phyloP scores from a whole-genome alignment of 108 stramenopile genomes.

The Asterionellopsis glacialis region DNA sequence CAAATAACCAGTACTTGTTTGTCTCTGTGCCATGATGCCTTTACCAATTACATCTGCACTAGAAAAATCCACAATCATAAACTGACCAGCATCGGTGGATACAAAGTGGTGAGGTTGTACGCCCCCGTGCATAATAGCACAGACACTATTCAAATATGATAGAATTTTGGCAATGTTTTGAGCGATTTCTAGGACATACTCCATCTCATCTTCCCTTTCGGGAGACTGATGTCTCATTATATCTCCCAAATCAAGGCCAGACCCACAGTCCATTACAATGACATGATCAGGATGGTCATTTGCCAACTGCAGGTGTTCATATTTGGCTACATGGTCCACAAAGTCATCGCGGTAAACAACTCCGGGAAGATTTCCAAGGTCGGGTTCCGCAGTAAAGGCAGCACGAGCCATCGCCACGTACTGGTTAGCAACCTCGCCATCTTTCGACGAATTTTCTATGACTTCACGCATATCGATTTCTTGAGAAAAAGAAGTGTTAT shows the following conservation, averaged over 20 bases:
- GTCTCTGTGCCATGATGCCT: slow-evolving; percentile 2
- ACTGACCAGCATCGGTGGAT: slow-evolving; percentile 1
- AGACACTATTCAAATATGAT: slow-evolving; percentile 12
- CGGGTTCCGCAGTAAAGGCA: not conserved
- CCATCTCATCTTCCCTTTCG: slow-evolving; percentile 9
- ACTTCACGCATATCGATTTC: slow-evolving; percentile 8
- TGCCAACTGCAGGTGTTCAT: no score
- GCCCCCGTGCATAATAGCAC: slow-evolving; percentile 14
- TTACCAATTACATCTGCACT: slow-evolving; percentile 5
- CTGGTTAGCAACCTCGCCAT: not conserved
- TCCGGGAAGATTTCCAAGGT: no score
- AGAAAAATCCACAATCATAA: slow-evolving; percentile 11
- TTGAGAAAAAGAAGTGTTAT: slow-evolving; percentile 4
- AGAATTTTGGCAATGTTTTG: slow-evolving; percentile 10
- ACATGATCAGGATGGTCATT: slow-evolving; percentile 8
- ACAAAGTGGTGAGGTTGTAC: slow-evolving; percentile 17
- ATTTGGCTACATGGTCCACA: no score
- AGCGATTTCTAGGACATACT: slow-evolving; percentile 7
- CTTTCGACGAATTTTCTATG: not conserved
- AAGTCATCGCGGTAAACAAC: no score
- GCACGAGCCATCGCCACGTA: slow-evolving; percentile 8
- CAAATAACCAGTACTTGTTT: slow-evolving; percentile 13
- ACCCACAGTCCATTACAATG: slow-evolving; percentile 20
- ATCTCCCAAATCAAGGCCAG: slow-evolving; percentile 13
- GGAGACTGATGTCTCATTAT: slow-evolving; percentile 10